Evolutionary conservation across 352 stramenopile genomes (phyloP).

Genomic region (Discostella stelligera): DNA sequence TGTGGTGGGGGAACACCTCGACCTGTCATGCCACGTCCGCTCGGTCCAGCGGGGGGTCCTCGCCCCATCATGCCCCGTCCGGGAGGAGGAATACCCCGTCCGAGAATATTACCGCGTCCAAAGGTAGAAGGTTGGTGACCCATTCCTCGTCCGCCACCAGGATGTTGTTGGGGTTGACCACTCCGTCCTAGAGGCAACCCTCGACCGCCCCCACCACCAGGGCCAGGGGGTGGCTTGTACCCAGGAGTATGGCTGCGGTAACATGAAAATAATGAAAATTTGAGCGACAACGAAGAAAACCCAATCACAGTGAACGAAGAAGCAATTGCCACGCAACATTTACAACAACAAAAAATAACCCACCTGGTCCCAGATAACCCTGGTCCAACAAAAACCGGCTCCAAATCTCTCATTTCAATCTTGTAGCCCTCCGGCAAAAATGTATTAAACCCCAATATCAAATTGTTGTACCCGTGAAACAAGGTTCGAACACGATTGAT

Average conservation of each 20-base stretch:
- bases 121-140: conserved; percentile 7
- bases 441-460: conserved; percentile 99
- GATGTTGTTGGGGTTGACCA: conserved; percentile 1
- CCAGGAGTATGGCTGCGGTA: conserved; percentile 21
- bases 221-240: conserved; percentile 23
- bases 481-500: conserved; percentile 91
- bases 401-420: conserved; percentile 83
- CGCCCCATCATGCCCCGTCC: conserved; percentile 16
- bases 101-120: conserved; percentile 16
- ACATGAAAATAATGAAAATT: background rate
- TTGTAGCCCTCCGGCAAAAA: conserved; percentile 95
- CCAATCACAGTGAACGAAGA: background rate
- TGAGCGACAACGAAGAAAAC: background rate
- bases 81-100: conserved; percentile 21
- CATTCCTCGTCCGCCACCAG: conserved; percentile 26
- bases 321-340: background rate
- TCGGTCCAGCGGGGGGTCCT: conserved; percentile 9
- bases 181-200: conserved; percentile 13
- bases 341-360: conserved; percentile 14
- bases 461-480: conserved; percentile 97
- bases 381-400: conserved; percentile 52
- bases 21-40: conserved; percentile 24
- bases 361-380: conserved; percentile 37
- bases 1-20: conserved; percentile 14
- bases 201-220: conserved; percentile 4